Percentiles rank a stretch among this genome's conserved stretches.
phyloP scores from a whole-genome alignment of 2,329 filamentous ascomycete species.

The Westerdykella sp. region DNA sequence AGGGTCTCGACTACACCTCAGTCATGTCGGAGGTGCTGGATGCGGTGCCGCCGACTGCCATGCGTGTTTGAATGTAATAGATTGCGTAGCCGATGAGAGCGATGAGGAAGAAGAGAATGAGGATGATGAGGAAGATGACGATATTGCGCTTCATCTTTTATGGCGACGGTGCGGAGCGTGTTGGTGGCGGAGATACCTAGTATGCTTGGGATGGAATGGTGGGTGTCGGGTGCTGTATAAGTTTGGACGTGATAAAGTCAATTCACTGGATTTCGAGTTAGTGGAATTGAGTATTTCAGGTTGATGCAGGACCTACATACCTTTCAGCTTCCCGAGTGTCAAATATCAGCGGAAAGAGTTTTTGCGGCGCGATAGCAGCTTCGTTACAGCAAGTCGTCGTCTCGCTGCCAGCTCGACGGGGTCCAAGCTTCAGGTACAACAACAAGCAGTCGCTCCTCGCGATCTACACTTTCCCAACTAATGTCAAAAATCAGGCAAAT shows the following conservation, averaged over 20 bases:
- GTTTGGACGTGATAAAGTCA: neutral
- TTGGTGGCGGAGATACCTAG: slow-evolving; percentile 1
- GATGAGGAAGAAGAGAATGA: slow-evolving; percentile 48
- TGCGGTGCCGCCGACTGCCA: slow-evolving; percentile 33
- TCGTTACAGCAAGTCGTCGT: neutral
- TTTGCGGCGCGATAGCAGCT: too few relatives aligned
- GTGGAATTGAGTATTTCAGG: neutral
- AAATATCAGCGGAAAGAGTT: too few relatives aligned
- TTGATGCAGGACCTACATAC: slow-evolving; percentile 4
- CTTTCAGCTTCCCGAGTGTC: neutral
- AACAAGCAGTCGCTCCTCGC: slow-evolving; percentile 3
- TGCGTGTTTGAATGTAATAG: slow-evolving; percentile 44
- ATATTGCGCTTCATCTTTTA: slow-evolving; percentile 47
- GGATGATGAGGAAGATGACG: slow-evolving; percentile 49
- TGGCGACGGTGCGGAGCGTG: neutral
- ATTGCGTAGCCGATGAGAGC: slow-evolving; percentile 46
- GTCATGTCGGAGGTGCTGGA: slow-evolving; percentile 29
- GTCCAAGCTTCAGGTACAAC: slow-evolving; percentile 10
- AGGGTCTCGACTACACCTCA: slow-evolving; percentile 7
- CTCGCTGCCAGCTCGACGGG: slow-evolving; percentile 4
- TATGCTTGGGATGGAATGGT: neutral
- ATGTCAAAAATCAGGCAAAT: neutral
- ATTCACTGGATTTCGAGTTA: neutral
- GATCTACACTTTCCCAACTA: slow-evolving; percentile 1
- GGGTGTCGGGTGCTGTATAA: neutral